Conservation (phyloP, 192 early-diverging fungal genomes). For the Entomortierella lignicola region DNA sequence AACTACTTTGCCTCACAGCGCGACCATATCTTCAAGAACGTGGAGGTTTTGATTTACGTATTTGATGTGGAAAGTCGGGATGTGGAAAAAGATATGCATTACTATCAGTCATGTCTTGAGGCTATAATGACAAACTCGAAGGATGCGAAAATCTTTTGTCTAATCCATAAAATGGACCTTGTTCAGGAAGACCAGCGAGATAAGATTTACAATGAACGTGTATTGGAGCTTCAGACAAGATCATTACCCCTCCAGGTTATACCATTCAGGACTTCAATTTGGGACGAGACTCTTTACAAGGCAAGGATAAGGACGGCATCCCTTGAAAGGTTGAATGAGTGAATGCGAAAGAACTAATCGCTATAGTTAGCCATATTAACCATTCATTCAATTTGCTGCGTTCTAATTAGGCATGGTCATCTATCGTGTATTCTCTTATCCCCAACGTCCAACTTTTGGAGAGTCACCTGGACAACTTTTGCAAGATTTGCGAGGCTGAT, state of each 20-base stretch:
- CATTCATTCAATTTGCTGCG: too few relatives aligned
- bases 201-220: conserved; percentile 75
- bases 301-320: conserved; percentile 51
- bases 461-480: conserved; percentile 82
- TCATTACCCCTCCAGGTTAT: conserved; percentile 77
- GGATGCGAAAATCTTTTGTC: conserved; percentile 94
- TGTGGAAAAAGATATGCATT: conserved; percentile 89
- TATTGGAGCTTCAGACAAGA: conserved; percentile 71
- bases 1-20: conserved; percentile 93
- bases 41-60: conserved; percentile 99
- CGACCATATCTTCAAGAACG: conserved; percentile 97
- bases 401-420: conserved; percentile 86
- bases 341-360: too few relatives aligned
- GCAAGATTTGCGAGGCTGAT: conserved; percentile 87
- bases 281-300: conserved; percentile 93
- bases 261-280: conserved; percentile 87
- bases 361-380: too few relatives aligned
- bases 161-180: conserved; percentile 99
- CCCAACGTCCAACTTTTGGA: conserved; percentile 91
- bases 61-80: conserved; percentile 96
- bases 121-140: conserved; percentile 83
- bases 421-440: conserved; percentile 95
- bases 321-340: too few relatives aligned
- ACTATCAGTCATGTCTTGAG: conserved; percentile 90
- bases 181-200: conserved; percentile 81